Evolutionary conservation across 2,329 filamentous ascomycete genomes (phyloP).

Genomic region (Diaporthe vexans): DNA sequence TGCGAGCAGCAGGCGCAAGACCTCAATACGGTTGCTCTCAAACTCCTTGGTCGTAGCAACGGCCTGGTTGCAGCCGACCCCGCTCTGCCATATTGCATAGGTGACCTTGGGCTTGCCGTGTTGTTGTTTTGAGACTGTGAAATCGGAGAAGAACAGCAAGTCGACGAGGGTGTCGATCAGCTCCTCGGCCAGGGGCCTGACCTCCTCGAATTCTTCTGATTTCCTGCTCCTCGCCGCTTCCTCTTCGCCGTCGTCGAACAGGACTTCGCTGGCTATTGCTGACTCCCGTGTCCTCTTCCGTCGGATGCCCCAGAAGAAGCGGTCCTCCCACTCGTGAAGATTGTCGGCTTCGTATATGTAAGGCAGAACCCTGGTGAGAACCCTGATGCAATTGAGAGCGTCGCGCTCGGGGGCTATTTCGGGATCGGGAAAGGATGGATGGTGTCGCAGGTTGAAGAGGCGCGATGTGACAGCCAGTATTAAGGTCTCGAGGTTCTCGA

Average conservation of each 20-base stretch:
- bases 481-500: conserved; percentile 91
- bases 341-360: conserved; percentile 93
- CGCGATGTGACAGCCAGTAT: conserved; percentile 87
- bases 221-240: conserved; percentile 64
- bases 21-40: conserved; percentile 93
- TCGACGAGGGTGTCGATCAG: conserved; percentile 91
- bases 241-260: conserved; percentile 83
- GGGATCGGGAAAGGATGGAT: conserved; percentile 90
- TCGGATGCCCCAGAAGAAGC: conserved; percentile 89
- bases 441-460: conserved; percentile 85
- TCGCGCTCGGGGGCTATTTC: conserved; percentile 88
- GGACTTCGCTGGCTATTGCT: conserved; percentile 78
- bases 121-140: conserved; percentile 83
- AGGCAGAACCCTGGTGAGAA: conserved; percentile 89
- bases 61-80: conserved; percentile 93
- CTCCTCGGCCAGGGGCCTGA: conserved; percentile 91
- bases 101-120: conserved; percentile 84
- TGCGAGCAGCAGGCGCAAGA: conserved; percentile 87
- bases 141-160: conserved; percentile 90
- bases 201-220: conserved; percentile 80
- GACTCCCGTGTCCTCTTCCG: conserved; percentile 79
- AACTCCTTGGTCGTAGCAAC: conserved; percentile 91
- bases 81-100: conserved; percentile 98
- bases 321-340: conserved; percentile 87
- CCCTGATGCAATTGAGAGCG: conserved; percentile 94